Conservation (phyloP, 768 basidiomycete genomes). For the Pulveroboletus sp. region DNA sequence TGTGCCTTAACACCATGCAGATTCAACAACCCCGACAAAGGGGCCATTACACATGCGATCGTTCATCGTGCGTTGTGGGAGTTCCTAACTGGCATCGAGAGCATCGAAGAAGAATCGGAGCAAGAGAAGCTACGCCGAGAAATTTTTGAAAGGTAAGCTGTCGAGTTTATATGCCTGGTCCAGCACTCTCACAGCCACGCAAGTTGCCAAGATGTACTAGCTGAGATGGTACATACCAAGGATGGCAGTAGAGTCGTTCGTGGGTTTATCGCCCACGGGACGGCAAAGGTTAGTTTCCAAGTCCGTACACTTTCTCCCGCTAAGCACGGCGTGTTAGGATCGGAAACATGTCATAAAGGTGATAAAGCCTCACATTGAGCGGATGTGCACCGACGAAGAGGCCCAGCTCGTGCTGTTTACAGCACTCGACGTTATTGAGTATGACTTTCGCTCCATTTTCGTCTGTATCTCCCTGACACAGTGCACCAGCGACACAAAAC, state of each 20-base stretch:
- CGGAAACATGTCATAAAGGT: slow-evolving; percentile 88
- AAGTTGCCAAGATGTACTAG: slow-evolving; percentile 78
- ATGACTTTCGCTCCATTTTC: slow-evolving; percentile 20
- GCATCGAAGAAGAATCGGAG: slow-evolving; percentile 56
- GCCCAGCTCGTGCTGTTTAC: slow-evolving; percentile 89
- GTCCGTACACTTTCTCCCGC: neutral
- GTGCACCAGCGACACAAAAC: slow-evolving; percentile 75
- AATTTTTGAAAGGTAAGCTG: slow-evolving; percentile 69
- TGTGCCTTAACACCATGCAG: slow-evolving; percentile 35
- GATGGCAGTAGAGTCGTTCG: slow-evolving; percentile 85
- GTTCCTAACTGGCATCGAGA: slow-evolving; percentile 62
- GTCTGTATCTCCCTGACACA: neutral
- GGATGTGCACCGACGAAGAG: slow-evolving; percentile 85
- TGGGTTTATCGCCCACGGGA: slow-evolving; percentile 77
- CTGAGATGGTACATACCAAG: slow-evolving; percentile 92
- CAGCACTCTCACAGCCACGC: slow-evolving; percentile 1
- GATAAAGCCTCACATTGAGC: slow-evolving; percentile 84
- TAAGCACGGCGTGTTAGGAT: slow-evolving; percentile 44
- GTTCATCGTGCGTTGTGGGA: slow-evolving; percentile 88
- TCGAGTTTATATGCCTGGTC: neutral
- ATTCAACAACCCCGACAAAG: slow-evolving; percentile 90
- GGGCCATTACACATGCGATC: slow-evolving; percentile 78
- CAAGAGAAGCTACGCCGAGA: slow-evolving; percentile 71
- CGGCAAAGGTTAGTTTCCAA: slow-evolving; percentile 59
- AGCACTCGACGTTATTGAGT: slow-evolving; percentile 88